Evolutionary conservation across 495 filamentous ascomycete genomes (phyloP), one percentile per base, ranked within the genome.

Genomic region (Amphirosellinia nigrospora): DNA sequence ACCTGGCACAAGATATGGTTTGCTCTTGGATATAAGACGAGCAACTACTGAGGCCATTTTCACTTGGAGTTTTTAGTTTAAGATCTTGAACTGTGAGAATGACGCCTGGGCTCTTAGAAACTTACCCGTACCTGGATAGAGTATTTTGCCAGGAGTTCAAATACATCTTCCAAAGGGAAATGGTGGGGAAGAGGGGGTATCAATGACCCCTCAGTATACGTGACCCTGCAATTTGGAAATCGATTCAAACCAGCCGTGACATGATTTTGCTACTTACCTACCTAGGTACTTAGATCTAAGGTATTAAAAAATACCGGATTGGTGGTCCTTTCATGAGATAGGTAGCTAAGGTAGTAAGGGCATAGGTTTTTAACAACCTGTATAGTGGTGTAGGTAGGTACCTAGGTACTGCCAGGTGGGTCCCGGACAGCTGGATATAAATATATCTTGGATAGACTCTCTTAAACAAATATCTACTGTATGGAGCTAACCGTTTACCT

Each of bases 1-100:
- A 79, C 77, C 77, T 71, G 78, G 78, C 16, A 80, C 75, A 30
- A 79, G 73, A 64, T 79, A 76, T 15, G 75, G 74, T 21, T 74
- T 75, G 73, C 73, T 74, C 62, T 74, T 46, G 41, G 76, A 76
- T 34, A 76, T 28, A 19, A 76, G 69, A 39, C 69, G 70, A 63
- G 76, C 76, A 21, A 78, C 60, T 13, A 74, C 70, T 39, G 74
- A 68, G 39, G 72, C 71, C 76, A 78, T 78, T 41, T 30, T 59
- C 55, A 32, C 65, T 53, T 5, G 19, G 23, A 34, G 4, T 11
- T 5, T n/a, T 16, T 2, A 26, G 15, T 15, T 55, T 5, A 16
- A 10, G 28, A n/a, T n/a, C 5, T 30, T 10, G 53, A 46, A 39
- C 46, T 11, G 16, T 21, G 8, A 39, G 19, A 59, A 46, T 59